Base-by-base conservation (phyloP, 495 filamentous ascomycete species). In the Daldinia decipiens region DNA sequence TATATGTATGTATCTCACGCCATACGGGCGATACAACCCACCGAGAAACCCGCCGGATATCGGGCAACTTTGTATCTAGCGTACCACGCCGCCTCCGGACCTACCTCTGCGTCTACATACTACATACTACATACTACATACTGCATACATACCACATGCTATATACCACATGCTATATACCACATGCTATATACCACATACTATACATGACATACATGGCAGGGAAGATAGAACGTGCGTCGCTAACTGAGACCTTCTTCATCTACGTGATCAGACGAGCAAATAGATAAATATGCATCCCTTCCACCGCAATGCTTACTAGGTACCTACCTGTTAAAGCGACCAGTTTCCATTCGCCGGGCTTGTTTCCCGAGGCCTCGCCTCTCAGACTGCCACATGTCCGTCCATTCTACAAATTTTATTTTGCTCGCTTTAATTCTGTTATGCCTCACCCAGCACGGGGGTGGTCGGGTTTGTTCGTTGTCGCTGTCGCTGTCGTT, bases 301-400 rank as follows among this genome's bases (percentile, higher is more conserved):
- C 64, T 64, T 72, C 64, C 60, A 31, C 64, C 69, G 63, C 63
- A 54, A 59, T 31, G 36, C 47, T 65, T 67, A 63, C 63, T 67
- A 65, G 59, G 53, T 29, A 34, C 4, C 3, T 1, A 4, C 4
- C 4, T 3, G 50, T 63, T 67, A 55, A 31, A 65, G 43, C 50
- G 43, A 39, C 45, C 5, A 24, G 53, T 67, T 67, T 52, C 64
- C 59, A 72, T 72, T 68, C 64, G 69, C 55, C 50, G 59, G 34
- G 26, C 15, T 32, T 32, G 11, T 27, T 38, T 56, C 31, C 6
- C 39, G 26, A 60, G 27, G 5, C 27, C 47, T 68, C 39, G 57
- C 39, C 61, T 72, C 55, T 72, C 43, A 58, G 70, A 65, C 60
- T 72, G 70, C 70, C 70, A 72, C 70, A 72, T 72, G 70, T 72